phyloP scores from a whole-genome alignment of 164 flowering plant genomes.

The Annona squamosa region DNA sequence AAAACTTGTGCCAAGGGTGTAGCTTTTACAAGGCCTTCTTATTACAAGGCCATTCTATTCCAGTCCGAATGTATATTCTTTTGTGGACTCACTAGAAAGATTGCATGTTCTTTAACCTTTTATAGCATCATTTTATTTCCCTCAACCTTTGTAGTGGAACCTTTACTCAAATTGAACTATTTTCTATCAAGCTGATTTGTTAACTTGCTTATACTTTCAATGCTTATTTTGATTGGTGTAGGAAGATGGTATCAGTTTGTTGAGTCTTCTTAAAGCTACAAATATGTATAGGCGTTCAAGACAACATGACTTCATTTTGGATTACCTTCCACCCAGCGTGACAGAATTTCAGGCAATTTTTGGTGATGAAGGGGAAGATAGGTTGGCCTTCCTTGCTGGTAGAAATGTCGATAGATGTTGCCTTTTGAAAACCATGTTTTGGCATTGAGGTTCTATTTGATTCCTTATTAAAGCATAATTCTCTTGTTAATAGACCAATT shows the following conservation, averaged over 20 bases:
- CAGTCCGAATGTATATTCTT: not conserved
- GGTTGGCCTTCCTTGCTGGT: not conserved
- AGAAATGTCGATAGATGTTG: not conserved
- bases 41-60: no score
- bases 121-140: not conserved
- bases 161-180: not conserved
- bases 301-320: constrained; percentile 45
- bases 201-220: not conserved
- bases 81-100: not conserved
- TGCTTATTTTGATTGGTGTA: constrained; percentile 29
- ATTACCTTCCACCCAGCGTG: constrained; percentile 69
- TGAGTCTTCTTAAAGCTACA: constrained; percentile 72
- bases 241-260: constrained; percentile 80
- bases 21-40: no score
- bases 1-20: no score
- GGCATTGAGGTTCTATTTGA: not conserved
- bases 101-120: not conserved
- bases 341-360: constrained; percentile 39
- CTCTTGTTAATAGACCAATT: not conserved
- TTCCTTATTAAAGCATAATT: not conserved
- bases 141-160: not conserved
- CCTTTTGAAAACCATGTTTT: not conserved
- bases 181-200: not conserved
- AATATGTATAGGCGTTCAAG: constrained; percentile 61
- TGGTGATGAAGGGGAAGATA: constrained; percentile 19